Conservation (phyloP, 805 yeast species). For the Groenewaldozyma tartarivorans region DNA sequence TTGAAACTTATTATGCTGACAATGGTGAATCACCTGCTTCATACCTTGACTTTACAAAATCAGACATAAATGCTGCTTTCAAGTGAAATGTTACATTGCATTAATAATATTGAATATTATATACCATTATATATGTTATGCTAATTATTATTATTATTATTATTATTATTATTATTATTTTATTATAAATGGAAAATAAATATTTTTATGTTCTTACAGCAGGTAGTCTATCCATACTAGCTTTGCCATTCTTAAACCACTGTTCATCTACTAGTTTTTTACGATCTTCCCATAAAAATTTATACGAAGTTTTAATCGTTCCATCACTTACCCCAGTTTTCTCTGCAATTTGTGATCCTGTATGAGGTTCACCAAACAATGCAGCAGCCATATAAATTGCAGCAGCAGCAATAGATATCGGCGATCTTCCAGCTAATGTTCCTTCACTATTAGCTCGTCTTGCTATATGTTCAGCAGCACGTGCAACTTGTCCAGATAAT, state of each 20-base stretch:
- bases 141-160: neutral
- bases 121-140: neutral
- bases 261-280: conserved; percentile 63
- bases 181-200: neutral
- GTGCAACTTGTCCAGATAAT: conserved; percentile 69
- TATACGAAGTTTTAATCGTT: conserved; percentile 87
- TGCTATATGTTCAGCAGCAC: conserved; percentile 90
- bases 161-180: neutral
- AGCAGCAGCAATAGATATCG: conserved; percentile 95
- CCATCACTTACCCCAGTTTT: conserved; percentile 96
- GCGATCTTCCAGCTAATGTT: conserved; percentile 91
- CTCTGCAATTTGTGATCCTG: conserved; percentile 77
- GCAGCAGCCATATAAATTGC: conserved; percentile 89
- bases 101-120: neutral
- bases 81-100: conserved; percentile 2
- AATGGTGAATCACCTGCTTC: conserved; percentile 32
- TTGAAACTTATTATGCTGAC: conserved; percentile 44
- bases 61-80: conserved; percentile 50
- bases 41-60: conserved; percentile 41
- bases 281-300: conserved; percentile 66
- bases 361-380: conserved; percentile 69
- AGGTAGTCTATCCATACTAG: conserved; percentile 40
- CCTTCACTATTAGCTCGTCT: conserved; percentile 84
- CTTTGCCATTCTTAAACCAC: conserved; percentile 65
- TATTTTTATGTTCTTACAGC: conserved; percentile 14